Evolutionary conservation across 192 early-diverging fungal species (phyloP), one percentile per base, ranked within the genome.

Genomic region (Allomyces arbusculus): DNA sequence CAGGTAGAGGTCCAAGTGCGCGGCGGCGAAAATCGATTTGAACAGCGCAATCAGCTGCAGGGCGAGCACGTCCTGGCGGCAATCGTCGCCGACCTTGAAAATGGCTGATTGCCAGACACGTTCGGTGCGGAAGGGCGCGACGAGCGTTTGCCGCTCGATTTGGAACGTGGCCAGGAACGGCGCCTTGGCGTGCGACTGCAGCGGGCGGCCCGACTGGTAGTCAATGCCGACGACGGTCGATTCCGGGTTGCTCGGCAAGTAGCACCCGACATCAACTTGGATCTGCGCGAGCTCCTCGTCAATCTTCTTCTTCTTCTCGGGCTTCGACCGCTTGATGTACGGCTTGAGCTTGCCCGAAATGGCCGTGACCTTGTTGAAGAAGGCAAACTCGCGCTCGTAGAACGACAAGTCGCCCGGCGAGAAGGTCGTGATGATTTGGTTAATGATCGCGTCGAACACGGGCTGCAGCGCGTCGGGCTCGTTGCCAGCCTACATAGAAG

Each of bases 21-120:
- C 85, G 40, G 82, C 85, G 0, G 86, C 83, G 65, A 95, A 94
- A 61, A 99, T 95, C 75, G 88, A 91, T 69, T 97, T 96, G 78
- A 96, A 99, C 43, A 95, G 86, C 1, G 89, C 89, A 77, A 99
- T 96, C 69, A 99, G 79, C 78, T 99, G 96, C 63, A 99, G 74
- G 4, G 96, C 95, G 68, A 99, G 80, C 22, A 99, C 89, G 72
- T 99, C 96, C 75, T 99, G 96, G 28, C 96, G 85, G 77, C 96
- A 99, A 76, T 99, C 95, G 68, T 99, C 96, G 66, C 96, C 96
- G 61, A 99, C 95, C 81, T 99, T 99, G 82, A 99, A 99, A 66
- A 99, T 99, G 1, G 91, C 87, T 6, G 88, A 87, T 71, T 91
- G 86, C 76, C 88, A 85, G 4, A 84, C 78, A 84, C 79, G 28